phyloP scores from a whole-genome alignment of 2,329 filamentous ascomycete species.

The Elsinoe necatrix region DNA sequence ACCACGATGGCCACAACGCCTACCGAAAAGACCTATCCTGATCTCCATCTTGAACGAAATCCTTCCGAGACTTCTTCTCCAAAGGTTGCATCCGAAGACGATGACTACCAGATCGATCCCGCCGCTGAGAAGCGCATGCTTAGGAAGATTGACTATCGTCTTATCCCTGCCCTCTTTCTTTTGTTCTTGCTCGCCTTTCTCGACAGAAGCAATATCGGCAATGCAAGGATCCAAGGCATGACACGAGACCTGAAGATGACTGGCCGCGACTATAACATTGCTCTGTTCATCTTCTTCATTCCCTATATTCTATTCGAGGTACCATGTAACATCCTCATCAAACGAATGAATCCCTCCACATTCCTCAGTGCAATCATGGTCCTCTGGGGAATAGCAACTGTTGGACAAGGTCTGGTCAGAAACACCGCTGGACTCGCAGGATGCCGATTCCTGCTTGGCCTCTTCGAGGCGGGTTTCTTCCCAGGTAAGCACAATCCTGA shows the following conservation, averaged over 20 bases:
- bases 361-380: conserved; percentile 33
- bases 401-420: conserved; percentile 40
- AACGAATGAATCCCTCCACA: conserved; percentile 33
- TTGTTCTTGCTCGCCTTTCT: conserved; percentile 52
- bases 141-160: conserved; percentile 44
- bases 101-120: background rate
- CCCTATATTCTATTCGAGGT: conserved; percentile 36
- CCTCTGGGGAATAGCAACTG: conserved; percentile 38
- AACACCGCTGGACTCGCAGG: conserved; percentile 41
- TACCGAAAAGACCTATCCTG: background rate
- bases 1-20: background rate
- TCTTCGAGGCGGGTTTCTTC: conserved; percentile 26
- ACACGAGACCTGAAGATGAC: conserved; percentile 55
- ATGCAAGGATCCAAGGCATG: conserved; percentile 52
- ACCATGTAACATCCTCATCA: conserved; percentile 35
- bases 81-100: background rate
- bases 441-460: conserved; percentile 34
- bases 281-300: conserved; percentile 38
- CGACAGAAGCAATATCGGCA: conserved; percentile 41
- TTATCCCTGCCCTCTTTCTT: conserved; percentile 46
- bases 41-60: background rate
- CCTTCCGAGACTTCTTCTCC: conserved; percentile 1
- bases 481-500: background rate
- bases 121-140: conserved; percentile 22
- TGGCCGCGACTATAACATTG: conserved; percentile 51